These are phyloP conservation scores for Alternaria sp. DNA, from an alignment of 2,329 filamentous ascomycete species.

Conservation along the genomic window DNA sequence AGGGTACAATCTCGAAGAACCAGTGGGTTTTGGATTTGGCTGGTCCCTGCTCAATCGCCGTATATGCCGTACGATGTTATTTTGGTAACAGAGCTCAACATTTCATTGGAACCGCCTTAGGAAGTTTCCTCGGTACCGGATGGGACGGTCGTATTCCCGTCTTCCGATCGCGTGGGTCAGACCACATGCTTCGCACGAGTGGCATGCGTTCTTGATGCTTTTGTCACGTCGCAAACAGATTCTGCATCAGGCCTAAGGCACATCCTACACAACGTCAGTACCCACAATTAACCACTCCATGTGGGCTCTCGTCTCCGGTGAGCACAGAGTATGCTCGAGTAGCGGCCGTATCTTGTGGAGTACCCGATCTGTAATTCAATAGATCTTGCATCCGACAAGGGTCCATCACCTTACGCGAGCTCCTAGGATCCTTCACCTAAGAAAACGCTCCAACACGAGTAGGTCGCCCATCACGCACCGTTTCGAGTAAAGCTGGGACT, in stretches of 20 bases:
- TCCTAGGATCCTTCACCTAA: background rate
- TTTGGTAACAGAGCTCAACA: slow-evolving; percentile 3
- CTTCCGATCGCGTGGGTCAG: background rate
- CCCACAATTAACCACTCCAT: background rate
- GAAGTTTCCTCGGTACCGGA: background rate
- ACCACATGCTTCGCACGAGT: slow-evolving; percentile 1
- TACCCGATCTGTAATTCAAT: slow-evolving; percentile 12
- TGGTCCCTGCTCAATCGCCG: background rate
- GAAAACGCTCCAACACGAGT: background rate
- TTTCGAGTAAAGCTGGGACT: slow-evolving; percentile 4
- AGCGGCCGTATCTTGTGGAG: slow-evolving; percentile 6
- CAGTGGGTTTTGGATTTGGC: background rate
- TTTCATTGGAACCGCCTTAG: background rate
- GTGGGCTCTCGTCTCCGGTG: background rate
- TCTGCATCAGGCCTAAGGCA: background rate
- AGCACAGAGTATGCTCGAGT: slow-evolving; percentile 1
- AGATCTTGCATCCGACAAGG: slow-evolving; percentile 13
- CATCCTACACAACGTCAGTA: slow-evolving; percentile 1
- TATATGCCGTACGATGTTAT: slow-evolving; percentile 4
- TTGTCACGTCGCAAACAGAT: background rate
- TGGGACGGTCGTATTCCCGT: background rate
- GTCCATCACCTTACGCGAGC: slow-evolving; percentile 9
- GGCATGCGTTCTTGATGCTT: slow-evolving; percentile 4
- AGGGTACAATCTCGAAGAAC: background rate
- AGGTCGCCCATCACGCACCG: slow-evolving; percentile 4